Evolutionary conservation across 2,329 filamentous ascomycete species (phyloP).

Genomic region (Colletotrichum sp.): DNA sequence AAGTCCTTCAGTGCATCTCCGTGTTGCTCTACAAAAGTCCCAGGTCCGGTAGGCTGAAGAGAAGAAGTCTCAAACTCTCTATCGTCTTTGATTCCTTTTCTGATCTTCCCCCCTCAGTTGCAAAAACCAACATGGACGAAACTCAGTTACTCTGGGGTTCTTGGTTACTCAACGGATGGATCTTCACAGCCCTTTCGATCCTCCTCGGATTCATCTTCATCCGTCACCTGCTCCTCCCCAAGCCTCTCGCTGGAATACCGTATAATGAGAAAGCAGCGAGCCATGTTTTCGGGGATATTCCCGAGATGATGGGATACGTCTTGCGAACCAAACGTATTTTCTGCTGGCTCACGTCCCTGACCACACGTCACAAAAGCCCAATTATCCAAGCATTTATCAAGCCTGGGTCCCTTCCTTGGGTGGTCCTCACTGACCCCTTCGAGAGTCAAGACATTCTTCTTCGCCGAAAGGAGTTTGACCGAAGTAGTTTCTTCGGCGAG

Average conservation of each 20-base stretch:
- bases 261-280: constrained; percentile 41
- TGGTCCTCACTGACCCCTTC: constrained; percentile 41
- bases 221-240: background rate
- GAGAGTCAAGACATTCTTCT: constrained; percentile 44
- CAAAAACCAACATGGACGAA: no score
- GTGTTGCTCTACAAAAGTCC: background rate
- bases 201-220: background rate
- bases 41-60: background rate
- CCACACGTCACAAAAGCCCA: constrained; percentile 37
- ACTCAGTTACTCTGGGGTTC: background rate
- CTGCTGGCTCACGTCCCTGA: constrained; percentile 35
- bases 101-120: background rate
- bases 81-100: background rate
- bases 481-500: constrained; percentile 36
- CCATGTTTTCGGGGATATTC: constrained; percentile 45
- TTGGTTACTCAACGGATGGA: background rate
- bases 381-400: constrained; percentile 52
- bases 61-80: background rate
- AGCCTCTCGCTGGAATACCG: constrained; percentile 26
- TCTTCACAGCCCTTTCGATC: background rate
- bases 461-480: constrained; percentile 50
- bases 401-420: constrained; percentile 44
- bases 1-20: background rate
- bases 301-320: constrained; percentile 41
- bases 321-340: constrained; percentile 32